Evolutionary conservation across 2,329 filamentous ascomycete species (phyloP).

Genomic region (Trichoderma harzianum): DNA sequence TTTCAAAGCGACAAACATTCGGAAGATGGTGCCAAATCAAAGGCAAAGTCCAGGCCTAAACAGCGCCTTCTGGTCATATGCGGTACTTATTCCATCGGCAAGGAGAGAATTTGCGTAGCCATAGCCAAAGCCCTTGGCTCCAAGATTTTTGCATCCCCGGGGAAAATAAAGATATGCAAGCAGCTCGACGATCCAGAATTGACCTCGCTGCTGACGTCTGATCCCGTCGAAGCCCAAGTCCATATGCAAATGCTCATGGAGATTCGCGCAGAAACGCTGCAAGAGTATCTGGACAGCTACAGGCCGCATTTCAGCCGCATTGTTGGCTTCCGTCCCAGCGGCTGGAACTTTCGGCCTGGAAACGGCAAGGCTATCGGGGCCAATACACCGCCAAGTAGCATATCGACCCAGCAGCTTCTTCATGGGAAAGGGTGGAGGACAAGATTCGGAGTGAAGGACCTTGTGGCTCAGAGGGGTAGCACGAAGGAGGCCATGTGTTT

Average conservation of each 20-base stretch:
- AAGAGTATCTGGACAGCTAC: conserved; percentile 80
- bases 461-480: conserved; percentile 79
- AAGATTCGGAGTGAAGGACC: conserved; percentile 65
- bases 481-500: conserved; percentile 82
- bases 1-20: conserved; percentile 41
- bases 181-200: conserved; percentile 86
- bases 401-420: conserved; percentile 50
- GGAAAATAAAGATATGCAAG: conserved; percentile 79
- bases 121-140: conserved; percentile 81
- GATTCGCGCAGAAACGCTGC: conserved; percentile 83
- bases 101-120: conserved; percentile 90
- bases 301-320: conserved; percentile 80
- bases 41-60: conserved; percentile 25
- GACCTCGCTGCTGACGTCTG: conserved; percentile 67
- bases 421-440: conserved; percentile 70
- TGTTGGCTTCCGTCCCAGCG: conserved; percentile 86
- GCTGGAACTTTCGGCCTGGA: conserved; percentile 85
- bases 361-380: conserved; percentile 52
- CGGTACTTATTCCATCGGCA: conserved; percentile 96
- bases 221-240: conserved; percentile 84
- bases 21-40: conserved; percentile 30
- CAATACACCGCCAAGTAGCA: conserved; percentile 46
- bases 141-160: conserved; percentile 83
- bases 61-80: conserved; percentile 83
- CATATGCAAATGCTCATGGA: conserved; percentile 98